Percentiles rank a stretch among this genome's conserved stretches.
Evolutionary conservation across 306 rosid species (phyloP).

Genomic region (Pachyrhizus erosus): DNA sequence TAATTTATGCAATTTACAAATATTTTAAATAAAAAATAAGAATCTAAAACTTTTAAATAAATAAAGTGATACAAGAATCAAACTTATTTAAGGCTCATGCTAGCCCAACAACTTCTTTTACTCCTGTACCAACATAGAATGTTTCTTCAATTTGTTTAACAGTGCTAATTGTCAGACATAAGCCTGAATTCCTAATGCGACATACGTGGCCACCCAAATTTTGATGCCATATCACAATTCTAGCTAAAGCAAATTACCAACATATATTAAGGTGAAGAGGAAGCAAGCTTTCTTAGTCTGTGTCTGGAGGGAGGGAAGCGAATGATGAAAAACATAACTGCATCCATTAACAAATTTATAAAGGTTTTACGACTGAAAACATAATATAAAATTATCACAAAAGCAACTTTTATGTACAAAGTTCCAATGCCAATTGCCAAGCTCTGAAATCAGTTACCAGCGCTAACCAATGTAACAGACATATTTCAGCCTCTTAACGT

Average conservation of each 20-base stretch:
- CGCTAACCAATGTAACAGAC: neutral
- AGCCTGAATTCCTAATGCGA: neutral
- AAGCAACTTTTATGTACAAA: conserved; percentile 23
- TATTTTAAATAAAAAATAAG: neutral
- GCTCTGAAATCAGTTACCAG: neutral
- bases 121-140: too few relatives aligned
- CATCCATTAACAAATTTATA: neutral
- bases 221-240: neutral
- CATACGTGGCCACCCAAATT: neutral
- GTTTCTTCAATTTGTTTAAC: too few relatives aligned
- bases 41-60: neutral
- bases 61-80: neutral
- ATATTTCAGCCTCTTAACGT: conserved; percentile 40
- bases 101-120: too few relatives aligned
- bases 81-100: neutral
- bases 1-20: too few relatives aligned
- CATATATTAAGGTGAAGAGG: neutral
- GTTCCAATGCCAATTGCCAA: neutral
- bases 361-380: neutral
- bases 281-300: neutral
- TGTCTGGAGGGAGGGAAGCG: neutral
- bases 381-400: neutral
- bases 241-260: neutral
- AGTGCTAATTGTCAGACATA: too few relatives aligned
- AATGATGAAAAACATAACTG: neutral